phyloP scores from a whole-genome alignment of 176 grass and related monocot genomes.

The Echinochloa phyllopogon region DNA sequence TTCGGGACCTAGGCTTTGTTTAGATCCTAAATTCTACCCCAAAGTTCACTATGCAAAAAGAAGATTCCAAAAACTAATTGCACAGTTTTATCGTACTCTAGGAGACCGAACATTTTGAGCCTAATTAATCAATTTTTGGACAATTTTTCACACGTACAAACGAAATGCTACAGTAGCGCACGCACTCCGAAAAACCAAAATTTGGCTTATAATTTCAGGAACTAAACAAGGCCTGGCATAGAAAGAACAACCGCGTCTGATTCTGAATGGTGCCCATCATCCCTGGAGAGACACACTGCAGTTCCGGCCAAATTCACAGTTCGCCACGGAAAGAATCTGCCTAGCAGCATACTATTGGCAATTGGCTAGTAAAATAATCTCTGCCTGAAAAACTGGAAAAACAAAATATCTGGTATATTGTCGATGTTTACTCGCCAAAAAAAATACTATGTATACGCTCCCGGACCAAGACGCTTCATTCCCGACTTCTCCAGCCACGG shows the following conservation, averaged over 20 bases:
- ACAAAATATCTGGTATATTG: constrained; percentile 24
- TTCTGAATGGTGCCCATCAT: not conserved
- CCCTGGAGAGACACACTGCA: not conserved
- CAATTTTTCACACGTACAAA: too few species aligned
- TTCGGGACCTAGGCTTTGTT: too few species aligned
- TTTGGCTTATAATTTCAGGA: too few species aligned
- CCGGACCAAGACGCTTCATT: constrained; percentile 74
- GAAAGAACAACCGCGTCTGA: not conserved
- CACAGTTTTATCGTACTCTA: too few species aligned
- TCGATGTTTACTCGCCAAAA: constrained; percentile 33
- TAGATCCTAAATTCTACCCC: too few species aligned
- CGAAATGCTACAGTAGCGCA: too few species aligned
- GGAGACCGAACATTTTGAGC: too few species aligned
- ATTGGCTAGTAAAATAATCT: not conserved
- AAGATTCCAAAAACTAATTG: too few species aligned
- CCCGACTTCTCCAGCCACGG: constrained; percentile 41
- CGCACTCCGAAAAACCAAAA: too few species aligned
- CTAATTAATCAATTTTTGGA: too few species aligned
- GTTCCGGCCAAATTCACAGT: not conserved
- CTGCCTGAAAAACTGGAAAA: constrained; percentile 38
- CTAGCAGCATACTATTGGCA: constrained; percentile 6
- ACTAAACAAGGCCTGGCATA: too few species aligned
- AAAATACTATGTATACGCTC: constrained; percentile 56
- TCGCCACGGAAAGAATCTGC: constrained; percentile 40
- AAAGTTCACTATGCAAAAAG: too few species aligned